Evolutionary conservation across 2,329 filamentous ascomycete species (phyloP), one percentile per base, ranked within the genome.

Genomic region (Dactylellina drechsleri): DNA sequence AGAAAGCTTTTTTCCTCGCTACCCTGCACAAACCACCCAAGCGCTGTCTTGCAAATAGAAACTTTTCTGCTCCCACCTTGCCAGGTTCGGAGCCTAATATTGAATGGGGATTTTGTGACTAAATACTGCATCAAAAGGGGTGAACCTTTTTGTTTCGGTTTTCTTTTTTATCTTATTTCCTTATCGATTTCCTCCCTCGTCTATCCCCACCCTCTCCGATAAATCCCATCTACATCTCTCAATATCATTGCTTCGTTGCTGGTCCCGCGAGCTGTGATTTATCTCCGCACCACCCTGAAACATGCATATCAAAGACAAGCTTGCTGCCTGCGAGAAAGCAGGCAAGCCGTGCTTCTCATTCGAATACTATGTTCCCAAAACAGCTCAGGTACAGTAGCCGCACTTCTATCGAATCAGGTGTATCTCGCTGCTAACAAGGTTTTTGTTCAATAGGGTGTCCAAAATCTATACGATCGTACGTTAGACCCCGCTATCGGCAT

Each of bases 311-410:
- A 92, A 90, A 79, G 89, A 95, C 80, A 97, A 97, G 86, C 87
- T 99, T 80, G 86, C 88, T 79, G 91, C 94, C 79, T 90, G 93
- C 83, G 89, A 93, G 83, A 87, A 87, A 84, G 88, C 90, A 80
- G 89, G 89, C 81, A 88, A 91, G 80, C 91, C 93, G 70, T 95
- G 93, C 81, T 97, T 97, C 86, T 99, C 95, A 74, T 99, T 99
- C 85, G 95, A 99, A 83, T 99, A 97, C 86, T 99, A 99, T 84
- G 95, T 95, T 60, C 95, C 95, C 45, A 99, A 99, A 85, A 99
- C 95, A 6, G 91, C 92, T 10, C 92, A 95, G 82, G 83, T 84
- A 82, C 23, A 70, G 16, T 52, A 31, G 41, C 40, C 54, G 65
- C 57, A 31, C 62, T 4, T 16, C 40, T 45, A 13, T 49, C 40